A percentile compares a stretch with the other conserved stretches of the same genome.
These are phyloP conservation scores for Russula compacta DNA, from an alignment of 768 basidiomycete genomes.

Conservation along the genomic window DNA sequence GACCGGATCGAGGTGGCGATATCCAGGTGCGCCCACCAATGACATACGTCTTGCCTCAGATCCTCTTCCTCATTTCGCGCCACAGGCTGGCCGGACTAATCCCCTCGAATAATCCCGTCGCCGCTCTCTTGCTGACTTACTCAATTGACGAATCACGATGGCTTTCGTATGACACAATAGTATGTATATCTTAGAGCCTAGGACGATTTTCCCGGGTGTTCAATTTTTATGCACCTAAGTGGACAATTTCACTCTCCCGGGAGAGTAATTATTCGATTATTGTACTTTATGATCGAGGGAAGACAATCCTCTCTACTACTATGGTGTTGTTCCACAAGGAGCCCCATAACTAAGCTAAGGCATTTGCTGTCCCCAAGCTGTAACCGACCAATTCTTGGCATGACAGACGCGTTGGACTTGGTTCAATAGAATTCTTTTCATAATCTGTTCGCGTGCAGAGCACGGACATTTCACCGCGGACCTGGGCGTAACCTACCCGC, in stretches of 20 bases:
- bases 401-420: no score
- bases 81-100: conserved; percentile 68
- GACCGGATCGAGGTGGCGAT: conserved; percentile 63
- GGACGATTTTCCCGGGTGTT: neutral
- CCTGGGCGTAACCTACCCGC: no score
- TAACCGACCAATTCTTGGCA: no score
- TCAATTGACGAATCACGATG: neutral
- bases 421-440: no score
- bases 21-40: conserved; percentile 43
- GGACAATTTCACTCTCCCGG: neutral
- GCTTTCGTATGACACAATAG: neutral
- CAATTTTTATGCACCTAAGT: neutral
- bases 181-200: conserved; percentile 2
- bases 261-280: conserved; percentile 1
- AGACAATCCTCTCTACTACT: neutral
- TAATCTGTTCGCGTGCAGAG: no score
- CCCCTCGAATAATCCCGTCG: conserved; percentile 33
- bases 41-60: neutral
- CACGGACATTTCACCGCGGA: no score
- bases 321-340: no score
- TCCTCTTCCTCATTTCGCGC: neutral
- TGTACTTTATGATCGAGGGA: neutral
- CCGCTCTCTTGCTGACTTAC: neutral
- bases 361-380: no score
- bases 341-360: no score